Evolutionary conservation across 768 basidiomycete species (phyloP).

Genomic region (Xerocomus potaroensis): DNA sequence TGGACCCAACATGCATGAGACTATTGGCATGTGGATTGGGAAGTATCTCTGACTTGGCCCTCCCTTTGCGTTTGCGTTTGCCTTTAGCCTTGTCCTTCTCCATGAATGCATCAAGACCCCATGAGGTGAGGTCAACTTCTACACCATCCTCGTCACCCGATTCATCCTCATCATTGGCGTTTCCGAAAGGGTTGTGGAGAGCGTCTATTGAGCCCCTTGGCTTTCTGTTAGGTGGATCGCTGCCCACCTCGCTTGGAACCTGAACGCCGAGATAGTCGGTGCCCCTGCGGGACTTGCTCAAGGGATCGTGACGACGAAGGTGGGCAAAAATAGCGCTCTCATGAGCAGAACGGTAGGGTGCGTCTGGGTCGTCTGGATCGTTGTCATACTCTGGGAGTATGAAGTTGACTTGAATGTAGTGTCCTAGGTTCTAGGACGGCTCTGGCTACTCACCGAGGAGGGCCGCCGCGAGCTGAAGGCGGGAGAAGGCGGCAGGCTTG

Average conservation of each 20-base stretch:
- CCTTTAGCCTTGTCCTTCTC: conserved; percentile 55
- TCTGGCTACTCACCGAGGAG: conserved; percentile 57
- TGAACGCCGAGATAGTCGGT: conserved; percentile 64
- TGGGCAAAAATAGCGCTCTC: conserved; percentile 87
- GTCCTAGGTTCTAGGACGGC: neutral
- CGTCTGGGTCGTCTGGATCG: conserved; percentile 63
- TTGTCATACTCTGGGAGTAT: conserved; percentile 78
- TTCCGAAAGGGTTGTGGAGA: conserved; percentile 70
- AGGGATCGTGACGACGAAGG: conserved; percentile 53
- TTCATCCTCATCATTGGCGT: conserved; percentile 54
- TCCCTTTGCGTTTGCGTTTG: conserved; percentile 38
- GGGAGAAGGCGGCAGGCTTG: conserved; percentile 57
- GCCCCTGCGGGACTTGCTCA: conserved; percentile 50
- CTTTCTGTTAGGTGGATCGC: conserved; percentile 43
- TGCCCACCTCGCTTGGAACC: conserved; percentile 60
- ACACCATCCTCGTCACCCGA: conserved; percentile 45
- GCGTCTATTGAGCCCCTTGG: conserved; percentile 58
- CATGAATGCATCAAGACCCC: conserved; percentile 79
- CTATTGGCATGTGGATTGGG: conserved; percentile 42
- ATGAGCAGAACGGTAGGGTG: conserved; percentile 60
- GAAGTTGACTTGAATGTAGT: neutral
- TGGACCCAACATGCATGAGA: conserved; percentile 39
- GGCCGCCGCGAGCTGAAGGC: conserved; percentile 83
- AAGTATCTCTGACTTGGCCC: conserved; percentile 34
- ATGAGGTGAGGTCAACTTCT: conserved; percentile 79